These are phyloP conservation scores for Penicillium sp. DNA, from an alignment of 2,329 filamentous ascomycete genomes.

Conservation along the genomic window DNA sequence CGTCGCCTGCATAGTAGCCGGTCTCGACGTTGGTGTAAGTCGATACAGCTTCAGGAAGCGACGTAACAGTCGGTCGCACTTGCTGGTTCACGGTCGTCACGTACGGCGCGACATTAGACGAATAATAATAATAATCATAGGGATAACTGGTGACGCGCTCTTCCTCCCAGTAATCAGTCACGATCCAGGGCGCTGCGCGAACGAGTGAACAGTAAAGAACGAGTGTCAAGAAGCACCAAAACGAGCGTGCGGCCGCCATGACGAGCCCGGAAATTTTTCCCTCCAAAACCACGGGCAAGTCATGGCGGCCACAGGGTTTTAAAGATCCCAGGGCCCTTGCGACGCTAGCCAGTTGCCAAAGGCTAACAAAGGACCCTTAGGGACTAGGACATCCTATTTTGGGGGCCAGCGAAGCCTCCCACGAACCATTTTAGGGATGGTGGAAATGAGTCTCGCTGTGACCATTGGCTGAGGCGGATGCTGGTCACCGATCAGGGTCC, in stretches of 20 bases:
- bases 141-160: slow-evolving; percentile 8
- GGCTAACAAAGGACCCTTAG: not conserved
- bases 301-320: not conserved
- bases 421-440: not conserved
- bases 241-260: slow-evolving; percentile 28
- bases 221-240: slow-evolving; percentile 22
- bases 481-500: not conserved
- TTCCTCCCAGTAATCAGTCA: slow-evolving; percentile 28
- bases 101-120: not conserved
- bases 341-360: not conserved
- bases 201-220: slow-evolving; percentile 14
- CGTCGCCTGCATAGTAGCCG: slow-evolving; percentile 10
- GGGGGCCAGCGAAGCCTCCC: not conserved
- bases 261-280: not conserved
- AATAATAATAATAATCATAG: slow-evolving; percentile 9
- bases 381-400: not conserved
- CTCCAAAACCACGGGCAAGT: not conserved
- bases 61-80: slow-evolving; percentile 23
- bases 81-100: slow-evolving; percentile 17
- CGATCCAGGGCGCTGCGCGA: slow-evolving; percentile 30
- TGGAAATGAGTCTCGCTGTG: not conserved
- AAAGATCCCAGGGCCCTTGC: not conserved
- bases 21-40: slow-evolving; percentile 23
- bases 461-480: not conserved
- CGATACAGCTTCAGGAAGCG: slow-evolving; percentile 24